Conservation (phyloP, 345 rosid genomes). For the Camelina neglecta region DNA sequence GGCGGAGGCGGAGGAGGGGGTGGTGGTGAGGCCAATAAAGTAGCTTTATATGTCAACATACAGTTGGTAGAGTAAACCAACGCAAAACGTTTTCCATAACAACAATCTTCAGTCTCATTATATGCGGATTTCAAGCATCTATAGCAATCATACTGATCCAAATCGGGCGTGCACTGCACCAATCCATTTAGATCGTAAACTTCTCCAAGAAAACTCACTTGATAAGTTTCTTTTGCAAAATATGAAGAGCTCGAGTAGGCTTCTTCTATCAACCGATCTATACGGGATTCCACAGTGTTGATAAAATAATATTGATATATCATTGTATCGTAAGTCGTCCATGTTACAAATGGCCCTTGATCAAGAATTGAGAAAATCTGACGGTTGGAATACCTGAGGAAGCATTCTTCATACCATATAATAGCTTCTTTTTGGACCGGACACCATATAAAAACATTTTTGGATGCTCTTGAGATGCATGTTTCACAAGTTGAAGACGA, state of each 20-base stretch:
- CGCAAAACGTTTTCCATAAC: constrained; percentile 18
- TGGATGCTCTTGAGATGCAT: constrained; percentile 22
- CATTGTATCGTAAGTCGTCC: constrained; percentile 14
- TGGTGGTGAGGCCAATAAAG: constrained; percentile 8
- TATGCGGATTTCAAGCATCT: constrained; percentile 29
- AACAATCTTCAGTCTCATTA: constrained; percentile 27
- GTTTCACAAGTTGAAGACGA: not conserved
- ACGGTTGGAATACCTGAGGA: not conserved
- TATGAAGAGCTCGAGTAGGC: constrained; percentile 32
- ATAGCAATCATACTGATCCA: constrained; percentile 24
- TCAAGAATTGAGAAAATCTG: not conserved
- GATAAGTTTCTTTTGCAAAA: constrained; percentile 19
- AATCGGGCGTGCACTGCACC: constrained; percentile 32
- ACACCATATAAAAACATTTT: not conserved
- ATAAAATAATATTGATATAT: not conserved
- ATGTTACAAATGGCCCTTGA: constrained; percentile 13
- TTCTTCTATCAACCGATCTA: constrained; percentile 28
- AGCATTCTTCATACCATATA: constrained; percentile 11
- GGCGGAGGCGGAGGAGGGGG: constrained; percentile 26
- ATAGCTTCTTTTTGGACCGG: constrained; percentile 9
- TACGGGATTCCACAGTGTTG: not conserved
- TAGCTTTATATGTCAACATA: constrained; percentile 24
- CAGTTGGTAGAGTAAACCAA: constrained; percentile 20
- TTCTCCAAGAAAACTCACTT: constrained; percentile 18
- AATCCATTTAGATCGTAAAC: constrained; percentile 20